Evolutionary conservation across 768 basidiomycete species (phyloP).

Genomic region (Mycena metata): DNA sequence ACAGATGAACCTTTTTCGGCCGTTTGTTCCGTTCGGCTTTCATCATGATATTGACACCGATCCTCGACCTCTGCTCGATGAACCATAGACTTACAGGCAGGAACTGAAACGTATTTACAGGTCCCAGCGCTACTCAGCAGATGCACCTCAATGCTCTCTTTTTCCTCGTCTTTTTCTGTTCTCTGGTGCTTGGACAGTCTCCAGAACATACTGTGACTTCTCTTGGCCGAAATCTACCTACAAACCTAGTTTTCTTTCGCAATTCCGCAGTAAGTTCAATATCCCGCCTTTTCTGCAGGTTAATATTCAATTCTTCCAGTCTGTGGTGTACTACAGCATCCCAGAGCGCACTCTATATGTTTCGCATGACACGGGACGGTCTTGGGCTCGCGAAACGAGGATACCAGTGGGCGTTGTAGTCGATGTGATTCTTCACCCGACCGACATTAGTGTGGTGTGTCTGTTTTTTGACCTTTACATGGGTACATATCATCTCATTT

Average conservation of each 20-base stretch:
- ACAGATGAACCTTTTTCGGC: too few species aligned
- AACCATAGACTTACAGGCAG: too few species aligned
- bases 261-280: slow-evolving; percentile 79
- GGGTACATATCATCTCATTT: background rate
- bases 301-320: slow-evolving; percentile 45
- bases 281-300: slow-evolving; percentile 6
- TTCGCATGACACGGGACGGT: slow-evolving; percentile 90
- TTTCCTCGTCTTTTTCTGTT: background rate
- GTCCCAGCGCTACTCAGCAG: too few species aligned
- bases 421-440: slow-evolving; percentile 89
- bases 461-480: slow-evolving; percentile 37
- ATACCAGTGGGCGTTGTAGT: slow-evolving; percentile 69
- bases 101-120: too few species aligned
- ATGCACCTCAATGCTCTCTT: background rate
- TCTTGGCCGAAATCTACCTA: slow-evolving; percentile 69
- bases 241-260: slow-evolving; percentile 90
- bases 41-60: too few species aligned
- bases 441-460: slow-evolving; percentile 77
- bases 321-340: slow-evolving; percentile 84
- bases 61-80: too few species aligned
- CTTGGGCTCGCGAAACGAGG: slow-evolving; percentile 63
- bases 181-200: slow-evolving; percentile 50
- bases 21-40: too few species aligned
- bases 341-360: slow-evolving; percentile 76
- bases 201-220: slow-evolving; percentile 66